Conservation (phyloP, 495 filamentous ascomycete genomes). For the Aspergillus nidulans region DNA sequence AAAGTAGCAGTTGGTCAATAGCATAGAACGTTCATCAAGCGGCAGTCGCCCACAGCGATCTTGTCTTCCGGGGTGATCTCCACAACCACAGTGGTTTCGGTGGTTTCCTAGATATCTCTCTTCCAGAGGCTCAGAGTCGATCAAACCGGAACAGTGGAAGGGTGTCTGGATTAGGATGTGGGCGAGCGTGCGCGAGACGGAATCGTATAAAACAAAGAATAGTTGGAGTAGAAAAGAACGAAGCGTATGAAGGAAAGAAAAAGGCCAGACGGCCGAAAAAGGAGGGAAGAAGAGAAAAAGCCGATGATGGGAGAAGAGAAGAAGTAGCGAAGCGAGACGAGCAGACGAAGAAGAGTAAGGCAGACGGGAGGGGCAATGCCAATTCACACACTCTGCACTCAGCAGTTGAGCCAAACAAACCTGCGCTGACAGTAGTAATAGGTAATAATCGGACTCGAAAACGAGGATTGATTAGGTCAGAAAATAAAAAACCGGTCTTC, state of each 20-base stretch:
- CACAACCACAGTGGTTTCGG: background rate
- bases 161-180: slow-evolving; percentile 39
- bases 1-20: slow-evolving; percentile 31
- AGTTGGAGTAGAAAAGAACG: slow-evolving; percentile 29
- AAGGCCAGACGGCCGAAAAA: slow-evolving; percentile 49
- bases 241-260: slow-evolving; percentile 47
- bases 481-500: background rate
- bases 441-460: background rate
- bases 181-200: slow-evolving; percentile 38
- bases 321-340: slow-evolving; percentile 14
- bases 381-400: no score
- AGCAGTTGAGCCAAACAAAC: slow-evolving; percentile 27
- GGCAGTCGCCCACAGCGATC: slow-evolving; percentile 44
- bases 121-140: background rate
- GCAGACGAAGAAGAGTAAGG: slow-evolving; percentile 31
- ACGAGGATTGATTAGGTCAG: background rate
- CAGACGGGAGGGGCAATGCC: slow-evolving; percentile 24
- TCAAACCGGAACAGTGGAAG: background rate
- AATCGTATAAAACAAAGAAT: slow-evolving; percentile 17
- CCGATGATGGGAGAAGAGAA: slow-evolving; percentile 18
- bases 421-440: slow-evolving; percentile 15
- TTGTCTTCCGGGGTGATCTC: background rate
- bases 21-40: slow-evolving; percentile 37
- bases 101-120: background rate
- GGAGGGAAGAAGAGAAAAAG: slow-evolving; percentile 32